These are phyloP conservation scores for Agarophyton chilense DNA, from an alignment of 23 red algal genomes.

Conservation along the genomic window DNA sequence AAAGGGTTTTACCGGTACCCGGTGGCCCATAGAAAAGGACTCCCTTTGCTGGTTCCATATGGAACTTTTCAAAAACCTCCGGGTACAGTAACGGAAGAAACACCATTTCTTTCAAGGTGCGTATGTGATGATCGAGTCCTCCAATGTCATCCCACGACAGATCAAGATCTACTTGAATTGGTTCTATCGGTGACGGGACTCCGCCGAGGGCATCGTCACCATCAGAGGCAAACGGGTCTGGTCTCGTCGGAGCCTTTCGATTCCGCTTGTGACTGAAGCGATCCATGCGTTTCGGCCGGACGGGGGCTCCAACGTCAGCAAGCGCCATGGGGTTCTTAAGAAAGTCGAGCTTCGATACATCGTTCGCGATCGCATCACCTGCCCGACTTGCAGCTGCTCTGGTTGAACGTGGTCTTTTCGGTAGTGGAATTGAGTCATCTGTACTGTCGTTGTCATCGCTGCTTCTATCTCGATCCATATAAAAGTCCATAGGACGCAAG, in stretches of 20 bases:
- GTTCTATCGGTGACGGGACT: slow-evolving; percentile 59
- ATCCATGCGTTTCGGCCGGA: slow-evolving; percentile 18
- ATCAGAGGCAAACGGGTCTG: slow-evolving; percentile 56
- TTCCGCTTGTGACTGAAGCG: slow-evolving; percentile 23
- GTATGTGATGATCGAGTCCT: slow-evolving; percentile 87
- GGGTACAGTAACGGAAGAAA: slow-evolving; percentile 91
- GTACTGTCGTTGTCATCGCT: slow-evolving; percentile 38
- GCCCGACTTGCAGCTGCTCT: slow-evolving; percentile 54
- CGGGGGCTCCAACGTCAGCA: slow-evolving; percentile 5
- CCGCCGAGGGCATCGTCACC: slow-evolving; percentile 29
- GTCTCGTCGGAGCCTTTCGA: slow-evolving; percentile 31
- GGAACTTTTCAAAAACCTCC: slow-evolving; percentile 89
- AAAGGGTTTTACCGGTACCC: slow-evolving; percentile 95
- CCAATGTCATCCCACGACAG: slow-evolving; percentile 93
- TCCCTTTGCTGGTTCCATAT: slow-evolving; percentile 89
- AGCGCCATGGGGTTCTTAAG: slow-evolving; percentile 62
- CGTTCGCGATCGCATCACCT: slow-evolving; percentile 53
- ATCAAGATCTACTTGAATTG: slow-evolving; percentile 75
- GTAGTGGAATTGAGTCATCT: slow-evolving; percentile 4
- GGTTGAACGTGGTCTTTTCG: slow-evolving; percentile 49
- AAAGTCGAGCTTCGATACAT: slow-evolving; percentile 30
- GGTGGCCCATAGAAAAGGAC: slow-evolving; percentile 98
- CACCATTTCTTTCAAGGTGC: slow-evolving; percentile 91
- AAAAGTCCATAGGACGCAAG: slow-evolving; percentile 49
- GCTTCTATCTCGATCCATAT: slow-evolving; percentile 25